Evolutionary conservation across 1,139 yeast genomes (phyloP), one percentile per base, ranked within the genome.

Genomic region (Casaregolazyma suthepensis): DNA sequence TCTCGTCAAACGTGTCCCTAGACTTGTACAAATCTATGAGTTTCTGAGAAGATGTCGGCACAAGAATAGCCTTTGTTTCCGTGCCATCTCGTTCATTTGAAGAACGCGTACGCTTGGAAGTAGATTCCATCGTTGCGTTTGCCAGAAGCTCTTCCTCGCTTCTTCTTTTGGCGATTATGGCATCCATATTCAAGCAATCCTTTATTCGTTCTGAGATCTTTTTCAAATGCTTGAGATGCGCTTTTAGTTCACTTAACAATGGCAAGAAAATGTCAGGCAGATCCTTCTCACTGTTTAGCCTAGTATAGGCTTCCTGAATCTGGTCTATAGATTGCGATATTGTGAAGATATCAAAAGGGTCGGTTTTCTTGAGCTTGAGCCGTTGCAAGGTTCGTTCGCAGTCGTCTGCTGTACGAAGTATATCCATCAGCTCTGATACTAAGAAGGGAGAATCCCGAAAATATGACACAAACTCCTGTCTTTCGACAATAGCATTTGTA

Each of bases 391-490:
- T 72, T 54, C 89, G 74, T 17, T 75, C 73, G 3, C 80, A 68
- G 67, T 83, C 89, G 10, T 75, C 71, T 3, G 79, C 71, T 2
- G 66, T 63, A 43, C 71, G 72, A 46, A 66, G 47, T 2, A 51
- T 48, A 1, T 60, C 56, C 1, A 66, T 53, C 1, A 82, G 48
- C 1, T 63, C 62, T 2, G 68, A 65, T 2, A 76, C 69, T 46
- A 81, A 65, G 0, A 65, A 59, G 0, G 68, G 64, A 54, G 81
- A 72, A 2, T 71, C 67, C 12, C 74, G 59, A 59, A 90, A 83
- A 13, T 78, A 66, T 10, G 72, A 67, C 0, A 91, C 94, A 47
- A 82, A 73, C 9, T 74, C 72, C 57, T 88, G 96, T 35, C 99
- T 75, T 18, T 67, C 63, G 22, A 68, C 67, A 20, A 93, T 81